Evolutionary conservation across 1,284 basidiomycete species (phyloP), one percentile per base, ranked within the genome.

Genomic region (Malassezia obtusa): DNA sequence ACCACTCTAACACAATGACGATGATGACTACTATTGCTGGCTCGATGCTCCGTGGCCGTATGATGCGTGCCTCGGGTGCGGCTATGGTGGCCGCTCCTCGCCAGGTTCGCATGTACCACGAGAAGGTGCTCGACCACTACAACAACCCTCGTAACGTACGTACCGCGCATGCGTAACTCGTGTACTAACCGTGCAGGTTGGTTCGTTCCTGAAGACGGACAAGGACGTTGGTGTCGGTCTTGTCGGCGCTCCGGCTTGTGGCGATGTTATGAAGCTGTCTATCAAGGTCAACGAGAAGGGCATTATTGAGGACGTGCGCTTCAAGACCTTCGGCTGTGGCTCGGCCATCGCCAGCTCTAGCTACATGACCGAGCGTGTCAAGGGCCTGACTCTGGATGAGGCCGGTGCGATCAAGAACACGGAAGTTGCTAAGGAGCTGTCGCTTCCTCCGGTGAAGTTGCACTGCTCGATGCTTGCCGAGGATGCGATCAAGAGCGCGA

Each of bases 231-330:
- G 94, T 35, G 95, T 92, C 56, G 94, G 94, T 44, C 85, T 99
- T 49, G 94, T 99, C 45, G 94, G 94, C 52, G 94, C 94, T 52
- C 92, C 92, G 75, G 90, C 89, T 11, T 89, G 85, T 68, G 83
- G 82, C 67, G 91, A 94, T 77, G 90, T 96, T 46, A 96, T 96
- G 92, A 98, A 98, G 78, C 83, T 99, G 22, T 91, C 95, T 76
- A 99, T 99, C 75, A 87, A 89, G 66, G 94, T 99, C 55, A 85
- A 91, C 76, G 90, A 94, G 61, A 80, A 87, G 57, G 78, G 89
- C 37, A 82, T 95, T 76, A 99, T 99, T 73, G 87, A 86, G 51
- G 92, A 98, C 74, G 94, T 96, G 76, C 94, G 92, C 77, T 98
- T 96, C 82, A 96, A 71, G 64, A 69, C 65, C 4, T 71, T 72